Evolutionary conservation across 805 yeast species (phyloP), one percentile per base, ranked within the genome.

Genomic region (Saccharomyces mikatae): DNA sequence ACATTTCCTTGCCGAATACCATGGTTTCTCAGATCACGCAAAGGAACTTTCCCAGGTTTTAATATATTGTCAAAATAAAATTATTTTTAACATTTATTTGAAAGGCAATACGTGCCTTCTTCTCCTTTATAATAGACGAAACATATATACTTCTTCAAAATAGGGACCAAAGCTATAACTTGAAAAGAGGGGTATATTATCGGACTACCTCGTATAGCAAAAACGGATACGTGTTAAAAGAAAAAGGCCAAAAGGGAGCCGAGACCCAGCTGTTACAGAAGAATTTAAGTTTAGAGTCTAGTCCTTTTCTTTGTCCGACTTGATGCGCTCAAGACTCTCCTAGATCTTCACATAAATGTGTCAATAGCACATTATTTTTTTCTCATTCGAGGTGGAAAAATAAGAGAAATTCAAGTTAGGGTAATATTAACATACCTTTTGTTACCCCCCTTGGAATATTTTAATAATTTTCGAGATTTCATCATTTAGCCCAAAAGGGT

Each of bases 401-500:
- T 17, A 13, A 9, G 8, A 36, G 9, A 8, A 36, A 6, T 6
- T 17, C 3, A n/a, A 9, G 3, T 5, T 22, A 36, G 44, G 44
- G 44, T 36, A 36, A 36, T 17, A 2, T 1, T n/a, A 2, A 17
- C 2, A 6, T 36, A 6, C 13, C 17, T 17, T 36, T 6, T 36
- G 13, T 51, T 51, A 51, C 53, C 53, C 53, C 29, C 50, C 22
- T 29, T 27, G 22, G 29, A 29, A 31, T 31, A 28, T 47, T 41
- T 9, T 21, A 31, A 17, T 13, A 14, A 9, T 17, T 13, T 49
- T 49, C 44, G 41, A 47, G 51, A 47, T 52, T 50, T 52, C 50
- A 46, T 53, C 50, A 46, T 49, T 46, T 50, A 50, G 50, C 56
- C 56, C 17, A 54, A 27, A 51, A 41, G 47, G 52, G 58, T 41